Evolutionary conservation across 768 basidiomycete species (phyloP).

Genomic region (Crucibulum laeve): DNA sequence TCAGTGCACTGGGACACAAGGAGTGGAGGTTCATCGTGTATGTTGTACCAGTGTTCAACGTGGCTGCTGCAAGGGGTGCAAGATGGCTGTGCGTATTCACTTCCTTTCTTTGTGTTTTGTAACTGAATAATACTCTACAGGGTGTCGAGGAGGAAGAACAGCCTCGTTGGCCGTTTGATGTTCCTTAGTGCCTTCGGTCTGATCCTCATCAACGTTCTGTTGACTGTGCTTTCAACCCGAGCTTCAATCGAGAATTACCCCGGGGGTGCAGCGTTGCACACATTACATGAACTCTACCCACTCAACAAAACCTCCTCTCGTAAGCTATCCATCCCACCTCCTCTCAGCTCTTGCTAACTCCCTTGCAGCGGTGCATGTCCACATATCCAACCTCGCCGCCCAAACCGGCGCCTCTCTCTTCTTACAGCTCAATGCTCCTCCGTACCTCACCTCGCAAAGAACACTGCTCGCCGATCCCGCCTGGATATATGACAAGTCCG

Average conservation of each 20-base stretch:
- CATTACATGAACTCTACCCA: constrained; percentile 53
- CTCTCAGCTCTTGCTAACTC: neutral
- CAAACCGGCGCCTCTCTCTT: constrained; percentile 92
- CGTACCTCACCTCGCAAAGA: constrained; percentile 26
- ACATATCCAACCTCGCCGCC: constrained; percentile 81
- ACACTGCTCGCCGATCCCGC: constrained; percentile 5
- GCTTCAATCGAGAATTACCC: constrained; percentile 83
- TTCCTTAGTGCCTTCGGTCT: constrained; percentile 41
- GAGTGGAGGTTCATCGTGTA: constrained; percentile 98
- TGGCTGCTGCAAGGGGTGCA: constrained; percentile 69
- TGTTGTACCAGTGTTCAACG: constrained; percentile 74
- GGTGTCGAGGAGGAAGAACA: constrained; percentile 43
- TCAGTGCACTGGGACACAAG: constrained; percentile 86
- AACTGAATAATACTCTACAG: constrained; percentile 20
- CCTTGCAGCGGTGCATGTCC: constrained; percentile 44
- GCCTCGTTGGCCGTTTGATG: constrained; percentile 37
- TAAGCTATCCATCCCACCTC: constrained; percentile 3
- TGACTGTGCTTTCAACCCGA: constrained; percentile 47
- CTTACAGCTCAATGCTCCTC: constrained; percentile 61
- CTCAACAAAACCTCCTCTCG: constrained; percentile 14
- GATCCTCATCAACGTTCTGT: constrained; percentile 47
- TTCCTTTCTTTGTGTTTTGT: neutral
- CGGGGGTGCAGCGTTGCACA: constrained; percentile 68
- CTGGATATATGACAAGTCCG: constrained; percentile 86
- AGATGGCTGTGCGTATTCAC: constrained; percentile 51